Conservation (phyloP, 192 early-diverging fungal genomes). For the Coemansia interrupta region DNA sequence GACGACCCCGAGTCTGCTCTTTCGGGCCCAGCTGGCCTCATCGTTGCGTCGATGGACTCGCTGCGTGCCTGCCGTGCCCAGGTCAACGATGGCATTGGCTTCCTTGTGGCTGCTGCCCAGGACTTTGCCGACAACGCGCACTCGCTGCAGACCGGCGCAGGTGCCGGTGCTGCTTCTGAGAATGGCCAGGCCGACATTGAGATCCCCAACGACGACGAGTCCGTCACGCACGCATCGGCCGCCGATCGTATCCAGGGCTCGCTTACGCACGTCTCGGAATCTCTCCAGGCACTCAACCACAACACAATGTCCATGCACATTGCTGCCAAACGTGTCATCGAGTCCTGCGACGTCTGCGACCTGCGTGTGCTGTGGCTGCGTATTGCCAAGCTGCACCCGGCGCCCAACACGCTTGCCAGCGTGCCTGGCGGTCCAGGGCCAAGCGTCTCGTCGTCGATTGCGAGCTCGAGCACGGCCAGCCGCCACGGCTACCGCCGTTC, state of each 20-base stretch:
- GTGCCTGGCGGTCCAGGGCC: slow-evolving; percentile 38
- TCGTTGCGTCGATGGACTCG: slow-evolving; percentile 22
- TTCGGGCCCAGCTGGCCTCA: slow-evolving; percentile 25
- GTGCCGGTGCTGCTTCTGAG: slow-evolving; percentile 10
- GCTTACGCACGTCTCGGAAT: slow-evolving; percentile 22
- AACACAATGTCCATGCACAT: slow-evolving; percentile 50
- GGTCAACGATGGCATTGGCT: slow-evolving; percentile 43
- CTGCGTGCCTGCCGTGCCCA: slow-evolving; percentile 30
- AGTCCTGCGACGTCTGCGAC: slow-evolving; percentile 52
- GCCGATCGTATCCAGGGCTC: slow-evolving; percentile 24
- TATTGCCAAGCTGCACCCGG: slow-evolving; percentile 31
- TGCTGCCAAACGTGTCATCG: slow-evolving; percentile 49
- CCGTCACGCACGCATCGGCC: not conserved
- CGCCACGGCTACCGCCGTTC: slow-evolving; percentile 40
- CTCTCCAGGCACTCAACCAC: slow-evolving; percentile 49
- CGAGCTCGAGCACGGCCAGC: not conserved
- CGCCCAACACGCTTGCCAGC: slow-evolving; percentile 35
- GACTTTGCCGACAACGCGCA: slow-evolving; percentile 43
- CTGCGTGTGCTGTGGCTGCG: slow-evolving; percentile 52
- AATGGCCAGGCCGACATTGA: slow-evolving; percentile 29
- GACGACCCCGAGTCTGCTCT: slow-evolving; percentile 34
- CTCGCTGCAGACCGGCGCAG: not conserved
- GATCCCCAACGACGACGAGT: slow-evolving; percentile 24
- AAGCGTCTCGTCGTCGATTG: not conserved
- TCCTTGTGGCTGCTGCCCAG: slow-evolving; percentile 45